Evolutionary conservation across 2,329 filamentous ascomycete genomes (phyloP).

Genomic region (Aspergillus bombycis): DNA sequence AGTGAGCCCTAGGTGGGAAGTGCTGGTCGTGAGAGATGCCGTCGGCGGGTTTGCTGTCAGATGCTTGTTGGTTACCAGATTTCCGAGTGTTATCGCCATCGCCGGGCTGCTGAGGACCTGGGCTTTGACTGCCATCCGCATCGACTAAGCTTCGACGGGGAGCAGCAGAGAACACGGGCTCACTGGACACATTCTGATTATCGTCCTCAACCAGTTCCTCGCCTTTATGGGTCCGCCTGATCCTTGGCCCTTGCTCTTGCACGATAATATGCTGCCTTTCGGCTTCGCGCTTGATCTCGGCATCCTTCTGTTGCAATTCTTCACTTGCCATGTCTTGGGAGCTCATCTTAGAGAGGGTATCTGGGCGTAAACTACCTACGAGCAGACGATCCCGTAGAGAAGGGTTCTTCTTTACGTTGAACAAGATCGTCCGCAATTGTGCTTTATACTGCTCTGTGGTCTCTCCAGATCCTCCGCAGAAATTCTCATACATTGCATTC

Average conservation of each 20-base stretch:
- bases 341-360: constrained; percentile 84
- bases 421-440: constrained; percentile 75
- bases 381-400: constrained; percentile 76
- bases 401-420: constrained; percentile 88
- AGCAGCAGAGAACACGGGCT: constrained; percentile 52
- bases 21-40: constrained; percentile 72
- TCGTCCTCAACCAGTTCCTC: constrained; percentile 87
- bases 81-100: constrained; percentile 24
- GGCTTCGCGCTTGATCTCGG: constrained; percentile 59
- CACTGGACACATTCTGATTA: constrained; percentile 49
- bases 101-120: constrained; percentile 25
- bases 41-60: constrained; percentile 51
- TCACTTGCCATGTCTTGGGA: constrained; percentile 90
- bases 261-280: constrained; percentile 75
- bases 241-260: constrained; percentile 73
- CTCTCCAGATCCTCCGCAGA: constrained; percentile 54
- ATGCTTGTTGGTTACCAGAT: constrained; percentile 31
- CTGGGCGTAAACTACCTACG: constrained; percentile 69
- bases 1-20: constrained; percentile 81
- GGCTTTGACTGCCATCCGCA: constrained; percentile 32
- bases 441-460: constrained; percentile 59
- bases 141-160: constrained; percentile 48
- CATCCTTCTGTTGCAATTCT: constrained; percentile 71
- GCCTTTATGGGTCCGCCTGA: constrained; percentile 91
- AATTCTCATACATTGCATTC: constrained; percentile 63